Evolutionary conservation across 108 stramenopile genomes (phyloP).

Genomic region (Fistulifera solaris): DNA sequence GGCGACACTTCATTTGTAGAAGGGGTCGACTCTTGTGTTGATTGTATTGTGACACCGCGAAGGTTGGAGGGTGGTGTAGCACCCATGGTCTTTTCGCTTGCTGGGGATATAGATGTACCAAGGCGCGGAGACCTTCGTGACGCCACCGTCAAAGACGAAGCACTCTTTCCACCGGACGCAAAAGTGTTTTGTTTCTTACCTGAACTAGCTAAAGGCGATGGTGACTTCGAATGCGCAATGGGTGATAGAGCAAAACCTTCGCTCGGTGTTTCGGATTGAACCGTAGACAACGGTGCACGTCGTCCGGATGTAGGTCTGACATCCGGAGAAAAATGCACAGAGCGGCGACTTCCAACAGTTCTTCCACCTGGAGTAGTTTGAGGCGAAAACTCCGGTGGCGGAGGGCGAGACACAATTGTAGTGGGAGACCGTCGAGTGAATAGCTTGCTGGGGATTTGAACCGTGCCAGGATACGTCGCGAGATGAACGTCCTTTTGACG

Average conservation of each 20-base stretch:
- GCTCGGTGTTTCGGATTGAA: background rate
- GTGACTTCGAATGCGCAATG: background rate
- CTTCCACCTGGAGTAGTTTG: background rate
- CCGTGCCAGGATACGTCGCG: conserved; percentile 58
- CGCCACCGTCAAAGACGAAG: too few relatives aligned
- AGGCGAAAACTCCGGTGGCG: background rate
- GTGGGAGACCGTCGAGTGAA: conserved; percentile 7
- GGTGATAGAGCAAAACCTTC: background rate
- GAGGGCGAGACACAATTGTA: background rate
- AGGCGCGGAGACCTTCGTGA: too few relatives aligned
- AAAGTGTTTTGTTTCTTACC: background rate
- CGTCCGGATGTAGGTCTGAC: background rate
- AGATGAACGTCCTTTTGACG: conserved; percentile 84
- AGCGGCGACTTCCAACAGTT: background rate
- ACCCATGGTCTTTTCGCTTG: too few relatives aligned
- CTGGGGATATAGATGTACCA: too few relatives aligned
- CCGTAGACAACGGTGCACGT: background rate
- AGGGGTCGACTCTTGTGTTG: too few relatives aligned
- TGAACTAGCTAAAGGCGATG: background rate
- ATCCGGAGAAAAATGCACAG: conserved; percentile 6
- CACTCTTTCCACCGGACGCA: too few relatives aligned
- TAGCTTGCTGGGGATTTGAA: conserved; percentile 45
- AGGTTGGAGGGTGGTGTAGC: too few relatives aligned
- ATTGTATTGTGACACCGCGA: too few relatives aligned
- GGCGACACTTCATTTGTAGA: too few relatives aligned